Percentiles rank a stretch among this genome's conserved stretches.
These are phyloP conservation scores for Trypanosoma lewisi DNA, from an alignment of 208 protist species.

Conservation along the genomic window DNA sequence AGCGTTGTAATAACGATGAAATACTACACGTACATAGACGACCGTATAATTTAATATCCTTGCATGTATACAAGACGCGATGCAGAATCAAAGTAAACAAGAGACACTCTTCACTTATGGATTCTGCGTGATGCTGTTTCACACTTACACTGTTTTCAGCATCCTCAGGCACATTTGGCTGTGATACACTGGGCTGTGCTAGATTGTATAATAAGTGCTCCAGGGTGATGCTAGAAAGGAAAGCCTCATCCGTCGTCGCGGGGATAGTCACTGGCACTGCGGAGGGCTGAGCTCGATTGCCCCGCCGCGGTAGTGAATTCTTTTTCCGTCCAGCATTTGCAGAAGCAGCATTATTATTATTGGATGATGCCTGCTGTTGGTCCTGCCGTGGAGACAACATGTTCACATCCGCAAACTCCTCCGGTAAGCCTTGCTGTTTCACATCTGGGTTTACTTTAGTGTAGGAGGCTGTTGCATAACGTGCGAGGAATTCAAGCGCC, in stretches of 20 bases:
- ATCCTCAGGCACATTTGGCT: not conserved
- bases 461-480: constrained; percentile 11
- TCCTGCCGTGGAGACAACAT: not conserved
- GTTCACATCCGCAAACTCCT: constrained; percentile 11
- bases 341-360: not conserved
- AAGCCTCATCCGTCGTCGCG: constrained; percentile 10
- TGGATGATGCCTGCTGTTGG: not conserved
- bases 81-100: constrained; percentile 13
- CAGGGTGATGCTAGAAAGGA: constrained; percentile 11
- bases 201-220: constrained; percentile 9
- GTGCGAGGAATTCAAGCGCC: constrained; percentile 22
- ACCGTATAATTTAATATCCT: constrained; percentile 10
- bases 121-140: not conserved
- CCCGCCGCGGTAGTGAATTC: not conserved
- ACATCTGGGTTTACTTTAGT: constrained; percentile 13
- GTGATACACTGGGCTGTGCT: not conserved
- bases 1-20: not conserved
- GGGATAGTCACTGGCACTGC: not conserved
- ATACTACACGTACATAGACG: constrained; percentile 22
- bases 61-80: constrained; percentile 17
- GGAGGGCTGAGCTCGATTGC: not conserved
- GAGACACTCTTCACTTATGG: constrained; percentile 11
- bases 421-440: not conserved
- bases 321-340: constrained; percentile 7
- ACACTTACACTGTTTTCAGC: not conserved